Evolutionary conservation across 768 basidiomycete genomes (phyloP).

Genomic region (Glaciozyma martinii): DNA sequence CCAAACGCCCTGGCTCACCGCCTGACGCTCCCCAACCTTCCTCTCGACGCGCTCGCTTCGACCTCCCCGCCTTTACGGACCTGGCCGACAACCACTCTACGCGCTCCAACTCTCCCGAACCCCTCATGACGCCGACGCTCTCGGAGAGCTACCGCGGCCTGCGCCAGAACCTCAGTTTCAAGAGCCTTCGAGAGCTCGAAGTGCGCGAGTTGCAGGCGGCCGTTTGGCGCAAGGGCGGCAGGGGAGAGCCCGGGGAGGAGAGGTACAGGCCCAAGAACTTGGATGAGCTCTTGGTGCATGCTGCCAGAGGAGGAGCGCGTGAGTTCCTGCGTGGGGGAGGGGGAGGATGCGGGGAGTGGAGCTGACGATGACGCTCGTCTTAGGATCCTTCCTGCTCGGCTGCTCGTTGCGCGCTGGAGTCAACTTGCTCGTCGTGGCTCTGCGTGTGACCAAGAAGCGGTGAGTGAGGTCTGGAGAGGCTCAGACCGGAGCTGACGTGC

Average conservation of each 20-base stretch:
- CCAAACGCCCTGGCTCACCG: no score
- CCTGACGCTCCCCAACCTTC: not conserved
- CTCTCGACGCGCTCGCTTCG: not conserved
- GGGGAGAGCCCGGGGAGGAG: slow-evolving; percentile 69
- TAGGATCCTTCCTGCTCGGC: slow-evolving; percentile 58
- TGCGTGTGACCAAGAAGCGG: slow-evolving; percentile 62
- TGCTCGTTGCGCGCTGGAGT: slow-evolving; percentile 74
- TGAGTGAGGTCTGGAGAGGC: slow-evolving; percentile 39
- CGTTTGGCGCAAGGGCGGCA: slow-evolving; percentile 63
- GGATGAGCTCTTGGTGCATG: slow-evolving; percentile 62
- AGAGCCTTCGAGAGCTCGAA: slow-evolving; percentile 72
- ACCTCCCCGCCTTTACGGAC: not conserved
- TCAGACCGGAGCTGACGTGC: not conserved
- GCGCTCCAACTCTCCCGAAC: slow-evolving; percentile 14
- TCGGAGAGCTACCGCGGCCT: slow-evolving; percentile 25
- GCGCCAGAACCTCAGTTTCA: slow-evolving; percentile 50
- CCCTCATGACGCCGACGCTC: slow-evolving; percentile 28
- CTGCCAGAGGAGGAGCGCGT: slow-evolving; percentile 62
- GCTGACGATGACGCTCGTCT: not conserved
- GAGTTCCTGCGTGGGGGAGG: slow-evolving; percentile 38
- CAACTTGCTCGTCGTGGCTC: slow-evolving; percentile 67
- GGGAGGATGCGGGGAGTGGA: not conserved
- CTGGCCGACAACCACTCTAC: not conserved
- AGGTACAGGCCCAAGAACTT: slow-evolving; percentile 55
- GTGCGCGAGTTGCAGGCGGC: slow-evolving; percentile 52